phyloP scores from a whole-genome alignment of 768 basidiomycete genomes.

The Termitomyces sp. region DNA sequence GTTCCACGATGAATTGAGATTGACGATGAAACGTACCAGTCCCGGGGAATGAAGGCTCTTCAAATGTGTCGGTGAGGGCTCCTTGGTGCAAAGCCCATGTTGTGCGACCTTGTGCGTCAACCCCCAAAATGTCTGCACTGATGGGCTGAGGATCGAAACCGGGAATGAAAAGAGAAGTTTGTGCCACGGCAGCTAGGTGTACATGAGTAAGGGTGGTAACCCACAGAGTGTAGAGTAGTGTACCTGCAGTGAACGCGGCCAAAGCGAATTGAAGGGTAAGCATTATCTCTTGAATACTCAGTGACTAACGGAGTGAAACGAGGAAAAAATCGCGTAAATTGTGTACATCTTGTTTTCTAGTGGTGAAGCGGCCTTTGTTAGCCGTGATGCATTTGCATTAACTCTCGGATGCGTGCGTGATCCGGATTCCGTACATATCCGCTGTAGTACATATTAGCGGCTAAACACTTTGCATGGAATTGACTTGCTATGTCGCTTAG shows the following conservation, averaged over 20 bases:
- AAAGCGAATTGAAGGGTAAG: neutral
- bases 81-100: constrained; percentile 22
- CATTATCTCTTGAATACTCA: neutral
- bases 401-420: no score
- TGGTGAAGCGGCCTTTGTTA: neutral
- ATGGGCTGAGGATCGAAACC: constrained; percentile 23
- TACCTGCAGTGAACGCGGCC: neutral
- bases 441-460: neutral
- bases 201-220: neutral
- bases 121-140: constrained; percentile 21
- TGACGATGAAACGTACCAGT: constrained; percentile 12
- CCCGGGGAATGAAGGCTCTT: constrained; percentile 13
- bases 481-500: no score
- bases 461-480: no score
- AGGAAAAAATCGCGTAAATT: neutral
- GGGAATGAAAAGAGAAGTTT: constrained; percentile 21
- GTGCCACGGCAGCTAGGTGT: constrained; percentile 15
- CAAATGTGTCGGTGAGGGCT: constrained; percentile 10
- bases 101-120: constrained; percentile 21
- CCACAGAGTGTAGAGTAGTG: neutral
- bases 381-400: no score
- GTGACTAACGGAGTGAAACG: neutral
- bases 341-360: neutral
- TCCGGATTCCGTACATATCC: neutral
- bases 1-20: neutral